Evolutionary conservation across 306 rosid genomes (phyloP).

Genomic region (Vigna mungo): DNA sequence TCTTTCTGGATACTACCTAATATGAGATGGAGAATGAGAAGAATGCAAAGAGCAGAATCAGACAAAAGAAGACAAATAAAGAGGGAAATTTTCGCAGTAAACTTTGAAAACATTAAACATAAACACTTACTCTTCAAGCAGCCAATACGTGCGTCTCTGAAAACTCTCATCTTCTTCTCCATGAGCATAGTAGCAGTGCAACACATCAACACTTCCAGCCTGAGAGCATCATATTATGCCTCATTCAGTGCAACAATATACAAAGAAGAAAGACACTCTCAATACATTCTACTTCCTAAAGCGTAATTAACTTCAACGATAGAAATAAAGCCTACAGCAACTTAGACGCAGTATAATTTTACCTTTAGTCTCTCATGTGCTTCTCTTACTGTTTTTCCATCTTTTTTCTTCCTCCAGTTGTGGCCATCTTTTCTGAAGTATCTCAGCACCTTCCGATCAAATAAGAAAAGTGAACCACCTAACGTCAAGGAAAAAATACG

Average conservation of each 20-base stretch:
- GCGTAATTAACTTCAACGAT: slow-evolving; percentile 19
- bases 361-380: slow-evolving; percentile 98
- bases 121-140: slow-evolving; percentile 88
- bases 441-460: slow-evolving; percentile 89
- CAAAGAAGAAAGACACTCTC: slow-evolving; percentile 21
- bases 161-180: slow-evolving; percentile 83
- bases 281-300: slow-evolving; percentile 32
- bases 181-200: slow-evolving; percentile 94
- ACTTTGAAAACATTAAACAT: slow-evolving; percentile 31
- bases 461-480: slow-evolving; percentile 94
- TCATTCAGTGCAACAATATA: slow-evolving; percentile 33
- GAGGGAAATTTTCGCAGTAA: background rate
- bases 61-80: background rate
- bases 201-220: slow-evolving; percentile 83
- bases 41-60: slow-evolving; percentile 11
- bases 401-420: slow-evolving; percentile 96
- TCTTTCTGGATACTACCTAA: background rate
- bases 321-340: slow-evolving; percentile 19
- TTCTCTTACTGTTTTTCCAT: slow-evolving; percentile 90
- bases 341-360: slow-evolving; percentile 37
- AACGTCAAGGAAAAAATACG: slow-evolving; percentile 47
- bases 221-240: slow-evolving; percentile 42
- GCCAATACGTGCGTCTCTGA: slow-evolving; percentile 92
- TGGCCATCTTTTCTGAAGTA: slow-evolving; percentile 95
- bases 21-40: background rate